These are phyloP conservation scores for Aspergillus bombycis DNA, from an alignment of 2,329 filamentous ascomycete genomes.

Conservation along the genomic window DNA sequence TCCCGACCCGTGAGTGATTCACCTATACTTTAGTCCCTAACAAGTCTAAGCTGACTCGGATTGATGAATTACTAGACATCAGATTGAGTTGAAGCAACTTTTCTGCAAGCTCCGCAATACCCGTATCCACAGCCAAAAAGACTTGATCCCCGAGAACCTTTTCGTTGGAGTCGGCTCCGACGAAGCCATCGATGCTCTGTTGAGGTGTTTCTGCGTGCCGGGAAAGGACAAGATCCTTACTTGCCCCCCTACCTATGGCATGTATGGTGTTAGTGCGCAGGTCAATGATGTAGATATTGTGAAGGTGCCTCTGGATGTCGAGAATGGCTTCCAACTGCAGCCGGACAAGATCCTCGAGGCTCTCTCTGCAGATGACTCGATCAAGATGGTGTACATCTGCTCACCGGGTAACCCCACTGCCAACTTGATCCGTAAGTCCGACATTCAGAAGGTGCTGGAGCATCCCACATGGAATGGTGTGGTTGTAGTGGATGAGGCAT, in stretches of 20 bases:
- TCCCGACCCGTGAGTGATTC: slow-evolving; percentile 70
- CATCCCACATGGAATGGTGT: slow-evolving; percentile 95
- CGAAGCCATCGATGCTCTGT: slow-evolving; percentile 91
- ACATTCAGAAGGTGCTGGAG: slow-evolving; percentile 73
- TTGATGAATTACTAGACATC: slow-evolving; percentile 60
- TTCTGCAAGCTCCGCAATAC: slow-evolving; percentile 86
- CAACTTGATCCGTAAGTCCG: slow-evolving; percentile 72
- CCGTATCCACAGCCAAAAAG: slow-evolving; percentile 73
- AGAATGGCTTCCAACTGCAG: slow-evolving; percentile 75
- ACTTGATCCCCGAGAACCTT: slow-evolving; percentile 76
- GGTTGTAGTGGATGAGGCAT: slow-evolving; percentile 92
- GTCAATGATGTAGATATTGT: slow-evolving; percentile 89
- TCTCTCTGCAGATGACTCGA: slow-evolving; percentile 64
- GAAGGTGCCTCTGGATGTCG: slow-evolving; percentile 77
- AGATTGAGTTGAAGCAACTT: slow-evolving; percentile 79
- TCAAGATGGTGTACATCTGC: slow-evolving; percentile 92
- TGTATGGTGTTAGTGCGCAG: slow-evolving; percentile 94
- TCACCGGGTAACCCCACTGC: slow-evolving; percentile 95
- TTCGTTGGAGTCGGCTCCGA: slow-evolving; percentile 96
- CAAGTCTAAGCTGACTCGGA: not conserved
- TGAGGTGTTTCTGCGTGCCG: slow-evolving; percentile 90
- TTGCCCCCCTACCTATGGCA: slow-evolving; percentile 96
- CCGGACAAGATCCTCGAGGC: slow-evolving; percentile 67
- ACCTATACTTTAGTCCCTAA: not conserved
- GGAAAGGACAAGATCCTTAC: slow-evolving; percentile 88